A percentile compares a stretch with the other conserved stretches of the same genome.
Conservation (phyloP, 2,329 filamentous ascomycete genomes). For the Stachybotrys echinatus region DNA sequence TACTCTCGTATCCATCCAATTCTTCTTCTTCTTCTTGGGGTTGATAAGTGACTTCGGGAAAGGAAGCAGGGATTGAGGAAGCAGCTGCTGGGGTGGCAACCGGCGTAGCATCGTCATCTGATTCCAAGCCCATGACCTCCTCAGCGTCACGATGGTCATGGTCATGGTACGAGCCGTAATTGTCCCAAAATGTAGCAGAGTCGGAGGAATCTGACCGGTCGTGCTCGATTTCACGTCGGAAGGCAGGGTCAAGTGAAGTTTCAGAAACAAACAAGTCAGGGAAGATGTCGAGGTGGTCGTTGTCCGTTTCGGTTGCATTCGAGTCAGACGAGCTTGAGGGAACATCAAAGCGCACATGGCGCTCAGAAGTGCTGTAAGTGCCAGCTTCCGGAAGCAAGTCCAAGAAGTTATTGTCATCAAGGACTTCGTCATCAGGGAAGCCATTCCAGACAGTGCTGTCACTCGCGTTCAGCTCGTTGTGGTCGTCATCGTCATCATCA, state of each 20-base stretch:
- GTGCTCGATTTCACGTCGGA: conserved; percentile 69
- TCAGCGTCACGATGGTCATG: conserved; percentile 22
- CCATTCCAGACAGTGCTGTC: conserved; percentile 52
- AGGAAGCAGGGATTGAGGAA: conserved; percentile 18
- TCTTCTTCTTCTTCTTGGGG: conserved; percentile 25
- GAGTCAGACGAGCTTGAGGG: conserved; percentile 63
- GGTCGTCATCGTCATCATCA: conserved; percentile 32
- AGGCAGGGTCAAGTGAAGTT: conserved; percentile 64
- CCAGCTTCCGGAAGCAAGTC: conserved; percentile 34
- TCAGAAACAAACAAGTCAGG: conserved; percentile 76
- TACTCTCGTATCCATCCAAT: conserved; percentile 55
- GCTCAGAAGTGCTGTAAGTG: conserved; percentile 37
- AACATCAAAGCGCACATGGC: conserved; percentile 71
- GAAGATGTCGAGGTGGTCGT: conserved; percentile 61
- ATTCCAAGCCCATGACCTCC: conserved; percentile 15
- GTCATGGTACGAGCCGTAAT: conserved; percentile 40
- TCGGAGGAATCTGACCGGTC: conserved; percentile 56
- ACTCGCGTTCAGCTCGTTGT: conserved; percentile 32
- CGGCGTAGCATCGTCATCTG: conserved; percentile 36
- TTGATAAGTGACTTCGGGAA: conserved; percentile 17
- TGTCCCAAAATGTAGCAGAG: conserved; percentile 60
- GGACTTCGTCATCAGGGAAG: conserved; percentile 40
- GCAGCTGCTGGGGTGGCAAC: conserved; percentile 32
- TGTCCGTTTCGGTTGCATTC: conserved; percentile 49
- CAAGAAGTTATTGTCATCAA: conserved; percentile 37